Evolutionary conservation across 495 filamentous ascomycete species (phyloP).

Genomic region (Aspergillus egyptiacus): DNA sequence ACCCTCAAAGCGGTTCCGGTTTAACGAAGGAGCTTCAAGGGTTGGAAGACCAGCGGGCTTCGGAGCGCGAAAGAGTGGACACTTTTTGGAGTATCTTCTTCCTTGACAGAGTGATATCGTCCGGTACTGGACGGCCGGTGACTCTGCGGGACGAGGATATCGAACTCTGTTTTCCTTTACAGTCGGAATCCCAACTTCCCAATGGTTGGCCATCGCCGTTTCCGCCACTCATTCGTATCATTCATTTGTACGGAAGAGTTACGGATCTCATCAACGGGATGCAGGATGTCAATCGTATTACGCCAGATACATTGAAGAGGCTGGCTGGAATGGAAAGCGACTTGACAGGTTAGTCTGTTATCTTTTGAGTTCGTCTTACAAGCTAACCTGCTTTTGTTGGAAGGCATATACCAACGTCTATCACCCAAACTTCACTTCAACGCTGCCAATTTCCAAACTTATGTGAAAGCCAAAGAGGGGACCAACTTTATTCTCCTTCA

Average conservation of each 20-base stretch:
- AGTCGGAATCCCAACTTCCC: slow-evolving; percentile 48
- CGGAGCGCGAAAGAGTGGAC: slow-evolving; percentile 70
- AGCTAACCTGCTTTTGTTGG: not conserved
- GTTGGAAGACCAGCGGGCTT: slow-evolving; percentile 39
- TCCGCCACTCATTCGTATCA: slow-evolving; percentile 70
- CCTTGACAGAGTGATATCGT: slow-evolving; percentile 77
- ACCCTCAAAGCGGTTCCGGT: slow-evolving; percentile 26
- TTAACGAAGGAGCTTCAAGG: slow-evolving; percentile 18
- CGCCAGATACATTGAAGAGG: slow-evolving; percentile 60
- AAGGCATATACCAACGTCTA: slow-evolving; percentile 66
- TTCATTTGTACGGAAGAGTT: slow-evolving; percentile 75
- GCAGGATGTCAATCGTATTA: slow-evolving; percentile 66
- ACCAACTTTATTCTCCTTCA: slow-evolving; percentile 83
- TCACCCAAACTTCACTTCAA: slow-evolving; percentile 71
- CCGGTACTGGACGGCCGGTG: slow-evolving; percentile 72
- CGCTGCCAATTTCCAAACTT: slow-evolving; percentile 68
- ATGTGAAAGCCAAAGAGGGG: slow-evolving; percentile 69
- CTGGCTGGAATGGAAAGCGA: slow-evolving; percentile 70
- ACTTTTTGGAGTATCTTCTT: slow-evolving; percentile 86
- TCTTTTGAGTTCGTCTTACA: not conserved
- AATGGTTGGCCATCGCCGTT: slow-evolving; percentile 70
- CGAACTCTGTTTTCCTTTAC: slow-evolving; percentile 66
- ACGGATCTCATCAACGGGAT: slow-evolving; percentile 82
- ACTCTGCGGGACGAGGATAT: slow-evolving; percentile 77
- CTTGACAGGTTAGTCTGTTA: slow-evolving; percentile 43